Evolutionary conservation across 2,329 filamentous ascomycete species (phyloP).

Genomic region (Aspergillus ustus): DNA sequence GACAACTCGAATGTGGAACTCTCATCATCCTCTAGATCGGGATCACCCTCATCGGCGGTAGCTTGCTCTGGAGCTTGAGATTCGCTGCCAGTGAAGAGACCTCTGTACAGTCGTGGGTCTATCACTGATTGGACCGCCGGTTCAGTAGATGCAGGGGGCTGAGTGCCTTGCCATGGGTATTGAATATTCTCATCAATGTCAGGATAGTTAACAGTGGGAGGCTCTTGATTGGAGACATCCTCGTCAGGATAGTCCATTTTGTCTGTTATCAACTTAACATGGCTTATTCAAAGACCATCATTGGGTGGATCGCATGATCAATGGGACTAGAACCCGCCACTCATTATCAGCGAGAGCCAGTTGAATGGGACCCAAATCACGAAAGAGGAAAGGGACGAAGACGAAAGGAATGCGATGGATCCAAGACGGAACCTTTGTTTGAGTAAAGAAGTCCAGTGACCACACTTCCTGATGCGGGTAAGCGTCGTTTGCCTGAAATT

Average conservation of each 20-base stretch:
- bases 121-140: conserved; percentile 31
- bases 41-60: conserved; percentile 15
- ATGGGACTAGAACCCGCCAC: neutral
- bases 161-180: conserved; percentile 38
- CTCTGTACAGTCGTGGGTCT: conserved; percentile 40
- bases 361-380: neutral
- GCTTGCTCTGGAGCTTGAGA: conserved; percentile 21
- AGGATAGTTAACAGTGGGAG: conserved; percentile 33
- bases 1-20: conserved; percentile 32
- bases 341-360: neutral
- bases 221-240: conserved; percentile 13
- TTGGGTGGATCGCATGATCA: conserved; percentile 8
- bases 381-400: neutral
- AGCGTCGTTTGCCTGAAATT: conserved; percentile 22
- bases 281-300: conserved; percentile 7
- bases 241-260: conserved; percentile 29
- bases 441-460: conserved; percentile 22
- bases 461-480: conserved; percentile 23
- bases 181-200: conserved; percentile 39
- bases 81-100: conserved; percentile 23
- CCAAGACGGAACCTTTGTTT: neutral
- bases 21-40: conserved; percentile 22
- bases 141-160: conserved; percentile 21
- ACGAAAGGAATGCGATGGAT: neutral
- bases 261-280: conserved; percentile 10